phyloP scores from a whole-genome alignment of 148 eudicot species.

The Rhododendron ovatum region DNA sequence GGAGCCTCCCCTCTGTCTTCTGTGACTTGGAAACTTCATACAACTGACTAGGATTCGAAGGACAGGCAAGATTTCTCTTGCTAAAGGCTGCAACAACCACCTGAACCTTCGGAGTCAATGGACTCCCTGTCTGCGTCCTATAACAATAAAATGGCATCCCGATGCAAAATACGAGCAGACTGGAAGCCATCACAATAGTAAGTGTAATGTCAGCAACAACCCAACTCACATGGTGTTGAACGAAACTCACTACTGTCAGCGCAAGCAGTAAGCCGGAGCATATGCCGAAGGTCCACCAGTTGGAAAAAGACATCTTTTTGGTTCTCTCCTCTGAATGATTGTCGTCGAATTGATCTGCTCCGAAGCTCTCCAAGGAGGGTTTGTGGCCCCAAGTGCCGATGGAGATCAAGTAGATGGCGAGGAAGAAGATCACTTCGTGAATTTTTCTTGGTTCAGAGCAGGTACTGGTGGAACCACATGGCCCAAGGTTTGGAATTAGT shows the following conservation, averaged over 20 bases:
- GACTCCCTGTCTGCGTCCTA: constrained; percentile 36
- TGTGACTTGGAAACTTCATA: constrained; percentile 37
- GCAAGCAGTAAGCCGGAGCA: constrained; percentile 25
- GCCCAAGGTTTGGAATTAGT: constrained; percentile 21
- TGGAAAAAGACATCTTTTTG: constrained; percentile 37
- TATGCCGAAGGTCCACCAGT: constrained; percentile 31
- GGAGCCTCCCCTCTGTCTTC: constrained; percentile 30
- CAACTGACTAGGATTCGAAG: constrained; percentile 26
- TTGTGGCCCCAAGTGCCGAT: constrained; percentile 58
- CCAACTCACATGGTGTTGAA: constrained; percentile 49
- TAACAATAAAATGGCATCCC: constrained; percentile 45
- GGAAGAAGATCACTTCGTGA: constrained; percentile 42
- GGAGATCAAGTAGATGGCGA: constrained; percentile 48
- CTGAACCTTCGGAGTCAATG: constrained; percentile 46
- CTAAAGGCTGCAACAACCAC: constrained; percentile 44
- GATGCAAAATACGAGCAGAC: constrained; percentile 24
- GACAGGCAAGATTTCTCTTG: constrained; percentile 33
- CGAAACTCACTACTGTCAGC: constrained; percentile 37
- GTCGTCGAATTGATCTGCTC: constrained; percentile 70
- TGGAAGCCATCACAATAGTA: constrained; percentile 23
- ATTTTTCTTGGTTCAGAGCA: constrained; percentile 18
- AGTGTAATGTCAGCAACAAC: constrained; percentile 34
- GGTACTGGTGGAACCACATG: not conserved
- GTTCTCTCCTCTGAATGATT: constrained; percentile 28
- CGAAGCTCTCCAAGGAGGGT: constrained; percentile 55